Evolutionary conservation across 2,329 filamentous ascomycete genomes (phyloP), one percentile per base, ranked within the genome.

Genomic region (Sarocladiaceae sp.): DNA sequence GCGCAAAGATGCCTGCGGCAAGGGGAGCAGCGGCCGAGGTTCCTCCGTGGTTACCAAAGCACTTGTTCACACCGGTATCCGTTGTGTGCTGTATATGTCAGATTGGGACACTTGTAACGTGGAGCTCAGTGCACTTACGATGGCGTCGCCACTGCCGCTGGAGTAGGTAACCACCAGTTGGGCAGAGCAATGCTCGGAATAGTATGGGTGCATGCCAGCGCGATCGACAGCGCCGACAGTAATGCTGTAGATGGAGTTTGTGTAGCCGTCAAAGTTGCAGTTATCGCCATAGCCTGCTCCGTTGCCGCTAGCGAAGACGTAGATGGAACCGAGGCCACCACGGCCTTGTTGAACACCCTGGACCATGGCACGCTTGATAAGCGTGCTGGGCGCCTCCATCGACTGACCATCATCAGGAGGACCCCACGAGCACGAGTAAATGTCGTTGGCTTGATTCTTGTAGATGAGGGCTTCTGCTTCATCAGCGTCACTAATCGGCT

Each of bases 261-360:
- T 98, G 66, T 98, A 98, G 31, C 93, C 93, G 60, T 98, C 93
- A 61, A 98, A 98, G 63, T 98, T 98, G 75, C 93, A 98, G 66
- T 98, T 97, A 63, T 98, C 93, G 37, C 87, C 90, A 51, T 72
- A 80, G 3, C 74, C 72, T 9, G 91, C 94, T 47, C 93, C 93
- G 58, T 98, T 98, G 47, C 93, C 93, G 52, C 91, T 66, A 33
- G 93, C 93, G 64, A 98, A 98, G 45, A 98, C 93, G 58, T 89
- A 98, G 52, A 98, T 86, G 21, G 88, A 95, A 7, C 93, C 93
- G 44, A 83, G 80, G 3, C 89, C 88, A 41, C 70, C 74, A 43
- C 93, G 85, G 33, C 93, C 93, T 47, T 94, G 82, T 59, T 97
- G 90, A 10, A 96, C 76, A 26, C 88, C 91, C 54, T 93, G 93